Base-by-base conservation (phyloP, 305 asterid genomes). In the Solanum hybrid region DNA sequence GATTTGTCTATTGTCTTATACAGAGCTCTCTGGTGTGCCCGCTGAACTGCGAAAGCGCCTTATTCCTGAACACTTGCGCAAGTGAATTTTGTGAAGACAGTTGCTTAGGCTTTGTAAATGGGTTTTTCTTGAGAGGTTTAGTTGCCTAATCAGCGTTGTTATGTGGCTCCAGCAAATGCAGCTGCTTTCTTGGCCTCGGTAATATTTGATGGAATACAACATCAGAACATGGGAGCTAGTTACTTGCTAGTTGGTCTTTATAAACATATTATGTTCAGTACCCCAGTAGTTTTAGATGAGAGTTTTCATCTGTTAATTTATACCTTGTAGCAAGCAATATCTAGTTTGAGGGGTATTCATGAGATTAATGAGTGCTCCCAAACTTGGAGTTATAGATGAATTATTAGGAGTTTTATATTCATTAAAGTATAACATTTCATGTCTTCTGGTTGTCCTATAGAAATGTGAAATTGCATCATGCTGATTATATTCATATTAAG, bases 11-110 rank as follows among this genome's bases (percentile, higher is more conserved):
- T 10, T 8, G 34, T 3, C 75, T 85, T 86, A 70, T 91, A 86
- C 93, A 97, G 99, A 97, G 93, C 93, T 96, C 68, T 95, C 96
- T 27, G 98, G 96, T 31, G 97, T 95, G 24, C 92, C 98, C 36
- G 85, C 96, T 5, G 98, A 97, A 84, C 93, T 97, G 89, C 93
- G 94, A 75, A 95, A 92, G 85, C 98, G 97, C 20, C 97, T 97
- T 73, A 94, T 97, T 87, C 99, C 99, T 2, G 94, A 94, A 10
- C 98, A 96, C 76, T 90, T 91, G n/a, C 95, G 92, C 93, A 91
- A 92, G 94, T 95, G 92, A 94, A 89, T 87, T 76, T 87, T 34
- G 82, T 41, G 84, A 87, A 34, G 29, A 6, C 39, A 7, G 91
- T 15, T 87, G 61, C 57, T 51, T 88, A 87, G 87, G 86, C 91